Evolutionary conservation across 1,284 basidiomycete species (phyloP), one percentile per base, ranked within the genome.

Genomic region (Cryptococcus wingfieldii): DNA sequence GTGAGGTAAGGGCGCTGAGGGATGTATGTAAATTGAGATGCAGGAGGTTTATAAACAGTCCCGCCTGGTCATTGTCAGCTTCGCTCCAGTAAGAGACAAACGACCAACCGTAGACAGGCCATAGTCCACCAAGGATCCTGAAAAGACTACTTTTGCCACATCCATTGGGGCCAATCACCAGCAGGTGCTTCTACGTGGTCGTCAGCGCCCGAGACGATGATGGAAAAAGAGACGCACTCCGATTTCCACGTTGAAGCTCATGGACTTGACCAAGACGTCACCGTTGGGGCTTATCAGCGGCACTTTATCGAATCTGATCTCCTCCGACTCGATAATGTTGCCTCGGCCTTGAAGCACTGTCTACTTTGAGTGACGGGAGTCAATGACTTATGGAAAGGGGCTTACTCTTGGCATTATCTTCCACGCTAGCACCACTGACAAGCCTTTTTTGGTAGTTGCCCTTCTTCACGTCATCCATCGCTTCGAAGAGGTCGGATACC

Each of bases 211-310:
- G 19, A 25, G 18, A 48, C 25, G 27, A 14, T 34, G 31, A 34
- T 34, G 31, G 31, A 10, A 10, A 10, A 18, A 44, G 16, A 23
- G 12, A 50, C 53, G 38, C 38, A 94, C 91, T 56, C 94, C 91
- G 39, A 84, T 88, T 73, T 89, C 88, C 52, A 98, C 89, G 65
- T 85, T 84, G 80, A 98, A 98, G 70, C 86, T 90, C 72, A 98
- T 79, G 64, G 81, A 85, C 68, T 81, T 83, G 53, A 98, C 83
- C 13, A 98, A 82, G 18, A 98, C 84, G 68, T 97, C 93, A 12
- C 95, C 95, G 66, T 96, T 98, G 2, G 95, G 95, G 10, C 90
- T 94, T 43, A 98, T 88, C 59, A 98, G 93, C 0, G 95, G 95
- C 1, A 98, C 95, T 58, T 87, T 82, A 66, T 94, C 87, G 66